These are phyloP conservation scores for Globisporangium cystogenes DNA, from an alignment of 352 stramenopile genomes.

Conservation along the genomic window DNA sequence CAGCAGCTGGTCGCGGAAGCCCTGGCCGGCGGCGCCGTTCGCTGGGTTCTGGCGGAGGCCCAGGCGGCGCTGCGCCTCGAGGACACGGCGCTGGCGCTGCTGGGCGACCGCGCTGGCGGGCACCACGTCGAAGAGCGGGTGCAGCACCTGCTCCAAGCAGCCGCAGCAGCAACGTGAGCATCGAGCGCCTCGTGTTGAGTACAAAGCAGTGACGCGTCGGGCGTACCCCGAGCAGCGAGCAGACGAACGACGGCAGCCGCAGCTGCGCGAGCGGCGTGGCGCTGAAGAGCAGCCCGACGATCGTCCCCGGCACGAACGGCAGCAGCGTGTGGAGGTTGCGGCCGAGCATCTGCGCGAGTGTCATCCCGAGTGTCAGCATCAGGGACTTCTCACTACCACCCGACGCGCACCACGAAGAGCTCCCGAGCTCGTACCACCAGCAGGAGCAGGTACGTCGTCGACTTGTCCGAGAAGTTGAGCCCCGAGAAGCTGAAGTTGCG, in stretches of 20 bases:
- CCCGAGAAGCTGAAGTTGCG: conserved; percentile 52
- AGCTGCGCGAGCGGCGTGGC: conserved; percentile 64
- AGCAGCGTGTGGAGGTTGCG: conserved; percentile 50
- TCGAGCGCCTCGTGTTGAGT: not conserved
- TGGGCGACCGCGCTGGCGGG: conserved; percentile 52
- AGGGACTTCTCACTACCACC: too few species aligned
- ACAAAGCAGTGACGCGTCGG: too few species aligned
- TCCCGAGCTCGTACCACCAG: conserved; percentile 55
- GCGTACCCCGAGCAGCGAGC: conserved; percentile 50
- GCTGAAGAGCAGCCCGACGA: conserved; percentile 64
- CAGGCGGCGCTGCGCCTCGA: conserved; percentile 68
- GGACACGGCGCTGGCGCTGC: conserved; percentile 62
- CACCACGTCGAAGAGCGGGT: conserved; percentile 77
- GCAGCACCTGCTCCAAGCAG: conserved; percentile 50
- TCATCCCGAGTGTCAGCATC: too few species aligned
- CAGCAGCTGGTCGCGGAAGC: conserved; percentile 79
- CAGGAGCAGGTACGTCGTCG: conserved; percentile 65
- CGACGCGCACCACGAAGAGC: not conserved
- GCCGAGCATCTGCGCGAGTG: conserved; percentile 41
- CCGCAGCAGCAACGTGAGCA: not conserved
- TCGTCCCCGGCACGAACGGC: conserved; percentile 50
- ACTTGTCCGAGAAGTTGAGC: conserved; percentile 83
- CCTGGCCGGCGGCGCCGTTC: conserved; percentile 34
- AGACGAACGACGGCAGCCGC: conserved; percentile 67
- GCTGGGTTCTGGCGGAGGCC: conserved; percentile 38